A percentile compares a stretch with the other conserved stretches of the same genome.
Conservation (phyloP, 129 eudicot genomes). For the Calendula officinalis region DNA sequence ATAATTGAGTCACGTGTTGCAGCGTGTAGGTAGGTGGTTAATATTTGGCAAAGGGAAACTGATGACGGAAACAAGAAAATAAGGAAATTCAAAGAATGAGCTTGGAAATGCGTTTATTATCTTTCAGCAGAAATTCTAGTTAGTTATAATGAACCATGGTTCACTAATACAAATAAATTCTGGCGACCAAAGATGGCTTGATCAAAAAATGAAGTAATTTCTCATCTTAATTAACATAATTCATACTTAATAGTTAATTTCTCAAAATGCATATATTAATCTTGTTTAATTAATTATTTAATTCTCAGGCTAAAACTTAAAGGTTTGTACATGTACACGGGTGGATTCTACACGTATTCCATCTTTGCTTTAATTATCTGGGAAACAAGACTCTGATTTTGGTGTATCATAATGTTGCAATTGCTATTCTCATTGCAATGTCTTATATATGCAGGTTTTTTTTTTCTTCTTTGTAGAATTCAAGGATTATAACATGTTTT, state of each 20-base stretch:
- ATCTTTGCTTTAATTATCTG: conserved; percentile 73
- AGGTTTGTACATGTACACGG: too few relatives aligned
- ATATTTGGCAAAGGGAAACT: conserved; percentile 59
- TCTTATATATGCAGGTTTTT: too few relatives aligned
- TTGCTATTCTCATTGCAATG: too few relatives aligned
- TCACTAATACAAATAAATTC: conserved; percentile 60
- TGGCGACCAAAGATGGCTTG: conserved; percentile 79
- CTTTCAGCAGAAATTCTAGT: conserved; percentile 84
- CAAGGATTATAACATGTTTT: neutral
- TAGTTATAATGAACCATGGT: conserved; percentile 77
- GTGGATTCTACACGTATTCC: too few relatives aligned
- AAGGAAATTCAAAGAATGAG: conserved; percentile 75
- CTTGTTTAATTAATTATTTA: neutral
- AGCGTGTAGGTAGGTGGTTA: conserved; percentile 58
- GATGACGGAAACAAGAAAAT: conserved; percentile 57
- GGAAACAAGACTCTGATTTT: conserved; percentile 92
- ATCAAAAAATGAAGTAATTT: conserved; percentile 63
- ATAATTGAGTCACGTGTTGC: conserved; percentile 26
- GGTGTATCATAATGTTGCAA: too few relatives aligned
- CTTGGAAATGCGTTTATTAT: conserved; percentile 79
- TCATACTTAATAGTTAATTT: too few relatives aligned
- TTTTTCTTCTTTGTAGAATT: neutral
- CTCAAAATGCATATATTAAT: too few relatives aligned
- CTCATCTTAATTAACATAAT: neutral
- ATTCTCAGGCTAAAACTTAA: conserved; percentile 66